phyloP scores from a whole-genome alignment of 75 land plant genomes.

The Selaginella moellendorffii region DNA sequence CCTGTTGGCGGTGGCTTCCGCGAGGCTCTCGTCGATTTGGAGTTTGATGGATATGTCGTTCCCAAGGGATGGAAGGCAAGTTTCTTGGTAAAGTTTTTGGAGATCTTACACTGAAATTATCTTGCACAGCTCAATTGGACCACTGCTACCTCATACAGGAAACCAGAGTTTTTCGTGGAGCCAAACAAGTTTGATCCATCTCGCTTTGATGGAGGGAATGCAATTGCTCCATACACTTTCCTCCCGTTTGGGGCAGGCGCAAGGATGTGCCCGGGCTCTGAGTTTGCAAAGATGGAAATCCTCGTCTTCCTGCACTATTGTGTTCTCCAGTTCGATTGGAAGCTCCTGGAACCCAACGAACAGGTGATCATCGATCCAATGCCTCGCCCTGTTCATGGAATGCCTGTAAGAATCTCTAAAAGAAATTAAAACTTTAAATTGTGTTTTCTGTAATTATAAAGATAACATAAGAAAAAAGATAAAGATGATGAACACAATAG shows the following conservation, averaged over 20 bases:
- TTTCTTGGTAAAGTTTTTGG: not conserved
- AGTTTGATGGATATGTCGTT: conserved; percentile 35
- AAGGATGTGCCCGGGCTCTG: conserved; percentile 58
- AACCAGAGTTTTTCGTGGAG: conserved; percentile 28
- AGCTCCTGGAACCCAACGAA: conserved; percentile 19
- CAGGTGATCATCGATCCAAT: conserved; percentile 24
- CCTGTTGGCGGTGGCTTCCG: conserved; percentile 30
- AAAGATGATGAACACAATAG: no score
- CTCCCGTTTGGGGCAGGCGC: conserved; percentile 76
- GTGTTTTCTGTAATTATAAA: no score
- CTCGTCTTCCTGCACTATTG: conserved; percentile 35
- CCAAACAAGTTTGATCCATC: conserved; percentile 42
- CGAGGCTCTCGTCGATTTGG: conserved; percentile 26
- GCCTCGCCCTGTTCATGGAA: conserved; percentile 1
- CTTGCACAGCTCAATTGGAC: conserved; percentile 26
- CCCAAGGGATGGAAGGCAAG: conserved; percentile 53
- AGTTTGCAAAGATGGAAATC: conserved; percentile 32
- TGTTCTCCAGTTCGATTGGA: conserved; percentile 32
- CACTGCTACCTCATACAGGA: conserved; percentile 13
- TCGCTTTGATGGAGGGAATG: conserved; percentile 28
- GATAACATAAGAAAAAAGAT: no score
- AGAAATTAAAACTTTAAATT: no score
- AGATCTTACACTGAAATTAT: not conserved
- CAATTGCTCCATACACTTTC: conserved; percentile 34
- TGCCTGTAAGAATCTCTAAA: not conserved